Evolutionary conservation across 2,329 filamentous ascomycete species (phyloP).

Genomic region (Cladorrhinum sp.): DNA sequence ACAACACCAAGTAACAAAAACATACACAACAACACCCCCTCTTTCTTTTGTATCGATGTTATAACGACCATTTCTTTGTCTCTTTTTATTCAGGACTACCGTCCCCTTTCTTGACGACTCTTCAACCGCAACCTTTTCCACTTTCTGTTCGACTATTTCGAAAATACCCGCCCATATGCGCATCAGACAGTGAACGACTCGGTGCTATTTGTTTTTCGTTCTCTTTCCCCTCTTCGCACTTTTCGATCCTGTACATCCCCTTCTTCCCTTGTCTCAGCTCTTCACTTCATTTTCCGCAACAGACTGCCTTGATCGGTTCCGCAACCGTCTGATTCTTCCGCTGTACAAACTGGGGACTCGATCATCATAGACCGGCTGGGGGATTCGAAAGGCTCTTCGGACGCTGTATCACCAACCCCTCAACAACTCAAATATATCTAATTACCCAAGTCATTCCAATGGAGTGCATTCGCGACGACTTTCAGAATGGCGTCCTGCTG

Average conservation of each 20-base stretch:
- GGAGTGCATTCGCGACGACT: constrained; percentile 85
- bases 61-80: constrained; percentile 40
- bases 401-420: constrained; percentile 26
- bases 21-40: constrained; percentile 25
- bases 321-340: constrained; percentile 9
- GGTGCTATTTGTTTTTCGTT: constrained; percentile 36
- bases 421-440: constrained; percentile 28
- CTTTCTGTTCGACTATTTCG: constrained; percentile 36
- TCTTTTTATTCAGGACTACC: constrained; percentile 27
- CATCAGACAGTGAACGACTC: constrained; percentile 45
- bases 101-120: constrained; percentile 27
- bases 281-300: constrained; percentile 12
- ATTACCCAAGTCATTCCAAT: constrained; percentile 40
- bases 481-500: constrained; percentile 75
- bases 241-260: constrained; percentile 31
- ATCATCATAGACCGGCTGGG: constrained; percentile 27
- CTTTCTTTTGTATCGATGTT: constrained; percentile 38
- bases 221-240: constrained; percentile 17
- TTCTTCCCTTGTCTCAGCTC: constrained; percentile 31
- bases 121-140: constrained; percentile 30
- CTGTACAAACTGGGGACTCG: constrained; percentile 24
- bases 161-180: constrained; percentile 42
- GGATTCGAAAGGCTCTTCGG: constrained; percentile 20
- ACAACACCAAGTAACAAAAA: constrained; percentile 23
- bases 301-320: constrained; percentile 14